Conservation (phyloP, 2,329 filamentous ascomycete species). For the Phaeomoniella chlamydospora region DNA sequence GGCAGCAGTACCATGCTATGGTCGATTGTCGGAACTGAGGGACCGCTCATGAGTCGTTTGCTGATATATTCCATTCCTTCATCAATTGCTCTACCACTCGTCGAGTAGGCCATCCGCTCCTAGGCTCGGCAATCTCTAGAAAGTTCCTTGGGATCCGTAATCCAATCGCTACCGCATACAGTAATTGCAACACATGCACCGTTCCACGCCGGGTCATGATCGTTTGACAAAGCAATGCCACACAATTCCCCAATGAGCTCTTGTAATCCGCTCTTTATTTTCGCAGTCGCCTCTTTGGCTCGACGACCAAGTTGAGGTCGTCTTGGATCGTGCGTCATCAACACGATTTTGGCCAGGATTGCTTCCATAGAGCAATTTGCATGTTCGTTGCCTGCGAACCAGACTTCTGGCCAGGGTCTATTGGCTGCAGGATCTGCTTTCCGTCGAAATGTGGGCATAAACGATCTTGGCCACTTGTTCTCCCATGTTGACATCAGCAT, state of each 20-base stretch:
- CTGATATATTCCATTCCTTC: background rate
- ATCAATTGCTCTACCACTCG: background rate
- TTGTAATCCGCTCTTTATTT: background rate
- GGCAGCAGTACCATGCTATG: too few relatives aligned
- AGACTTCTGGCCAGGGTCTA: background rate
- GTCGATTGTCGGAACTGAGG: too few relatives aligned
- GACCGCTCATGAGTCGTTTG: too few relatives aligned
- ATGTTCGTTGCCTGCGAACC: background rate
- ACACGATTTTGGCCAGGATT: background rate
- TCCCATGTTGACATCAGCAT: background rate
- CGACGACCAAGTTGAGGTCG: background rate
- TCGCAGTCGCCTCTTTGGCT: background rate
- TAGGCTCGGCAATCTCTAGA: background rate
- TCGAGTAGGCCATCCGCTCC: background rate
- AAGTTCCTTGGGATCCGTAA: background rate
- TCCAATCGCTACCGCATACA: background rate
- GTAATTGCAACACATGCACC: background rate
- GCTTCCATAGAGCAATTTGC: background rate
- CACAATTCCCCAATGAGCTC: background rate
- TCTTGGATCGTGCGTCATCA: background rate
- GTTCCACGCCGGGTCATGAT: background rate
- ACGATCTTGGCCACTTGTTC: background rate
- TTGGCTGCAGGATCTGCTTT: background rate
- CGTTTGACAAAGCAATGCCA: background rate
- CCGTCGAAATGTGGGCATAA: background rate